Conservation (phyloP, 306 rosid species). For the Elaeagnus macrophylla region DNA sequence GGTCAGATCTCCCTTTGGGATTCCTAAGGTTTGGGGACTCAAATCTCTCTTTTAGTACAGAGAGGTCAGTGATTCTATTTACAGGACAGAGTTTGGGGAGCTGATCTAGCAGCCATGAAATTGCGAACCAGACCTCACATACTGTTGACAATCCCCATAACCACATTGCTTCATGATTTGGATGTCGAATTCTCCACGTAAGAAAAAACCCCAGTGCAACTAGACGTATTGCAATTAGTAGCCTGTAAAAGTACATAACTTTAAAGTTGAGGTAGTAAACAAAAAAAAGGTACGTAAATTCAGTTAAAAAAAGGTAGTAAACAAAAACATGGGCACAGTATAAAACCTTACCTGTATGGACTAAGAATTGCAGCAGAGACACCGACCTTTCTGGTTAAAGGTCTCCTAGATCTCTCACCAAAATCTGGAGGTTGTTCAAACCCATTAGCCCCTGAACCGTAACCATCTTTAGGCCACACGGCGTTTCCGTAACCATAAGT, state of each 20-base stretch:
- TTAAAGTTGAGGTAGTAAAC: not conserved
- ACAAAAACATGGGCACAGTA: not conserved
- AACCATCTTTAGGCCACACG: conserved; percentile 81
- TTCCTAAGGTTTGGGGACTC: conserved; percentile 71
- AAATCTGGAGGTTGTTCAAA: conserved; percentile 67
- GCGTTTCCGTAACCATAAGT: conserved; percentile 88
- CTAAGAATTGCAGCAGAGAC: conserved; percentile 74
- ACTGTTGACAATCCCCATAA: conserved; percentile 77
- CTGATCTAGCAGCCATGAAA: conserved; percentile 80
- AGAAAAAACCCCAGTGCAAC: conserved; percentile 64
- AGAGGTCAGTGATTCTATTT: conserved; percentile 65
- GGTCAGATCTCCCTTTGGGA: conserved; percentile 78
- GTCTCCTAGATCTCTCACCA: conserved; percentile 44
- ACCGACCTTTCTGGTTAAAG: conserved; percentile 61
- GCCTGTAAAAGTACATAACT: conserved; percentile 27
- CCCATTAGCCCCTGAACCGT: conserved; percentile 47
- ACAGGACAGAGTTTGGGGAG: conserved; percentile 88
- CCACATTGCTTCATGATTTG: conserved; percentile 79
- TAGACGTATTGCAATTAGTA: conserved; percentile 54
- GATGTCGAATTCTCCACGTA: conserved; percentile 77
- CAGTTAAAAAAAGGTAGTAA: not conserved
- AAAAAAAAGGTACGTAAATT: too few species aligned
- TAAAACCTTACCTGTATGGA: conserved; percentile 54
- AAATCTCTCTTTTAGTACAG: conserved; percentile 58
- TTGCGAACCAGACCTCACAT: conserved; percentile 80